Evolutionary conservation across 1,284 basidiomycete species (phyloP).

Genomic region (Marasmius sp.): DNA sequence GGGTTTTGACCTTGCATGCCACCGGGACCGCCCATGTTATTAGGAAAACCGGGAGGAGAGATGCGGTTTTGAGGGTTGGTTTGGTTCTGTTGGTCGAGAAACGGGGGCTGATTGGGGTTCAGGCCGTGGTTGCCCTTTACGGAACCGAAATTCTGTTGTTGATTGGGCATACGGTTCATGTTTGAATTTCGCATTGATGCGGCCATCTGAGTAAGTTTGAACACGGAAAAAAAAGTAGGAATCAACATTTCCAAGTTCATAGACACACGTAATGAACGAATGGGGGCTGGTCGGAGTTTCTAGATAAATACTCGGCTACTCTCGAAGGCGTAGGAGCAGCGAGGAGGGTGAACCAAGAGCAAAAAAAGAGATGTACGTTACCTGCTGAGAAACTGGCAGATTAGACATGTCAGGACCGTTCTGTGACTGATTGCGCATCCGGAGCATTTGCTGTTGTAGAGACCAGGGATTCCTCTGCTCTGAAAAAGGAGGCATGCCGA

Average conservation of each 20-base stretch:
- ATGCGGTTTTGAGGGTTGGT: conserved; percentile 35
- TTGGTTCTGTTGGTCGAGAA: conserved; percentile 42
- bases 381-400: conserved; percentile 42
- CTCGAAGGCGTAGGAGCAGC: background rate
- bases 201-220: conserved; percentile 37
- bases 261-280: conserved; percentile 15
- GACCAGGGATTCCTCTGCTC: conserved; percentile 53
- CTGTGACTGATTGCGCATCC: conserved; percentile 43
- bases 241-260: conserved; percentile 16
- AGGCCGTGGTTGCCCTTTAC: conserved; percentile 14
- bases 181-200: conserved; percentile 46
- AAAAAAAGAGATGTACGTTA: conserved; percentile 14
- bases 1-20: conserved; percentile 25
- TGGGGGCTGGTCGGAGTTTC: conserved; percentile 9
- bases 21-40: conserved; percentile 13
- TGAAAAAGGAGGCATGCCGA: conserved; percentile 39
- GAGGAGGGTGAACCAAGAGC: conserved; percentile 9
- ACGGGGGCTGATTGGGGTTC: conserved; percentile 32
- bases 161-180: conserved; percentile 35
- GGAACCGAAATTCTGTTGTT: conserved; percentile 45
- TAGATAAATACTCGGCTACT: background rate
- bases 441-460: conserved; percentile 46
- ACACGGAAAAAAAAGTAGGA: conserved; percentile 7
- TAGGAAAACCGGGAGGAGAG: conserved; percentile 40
- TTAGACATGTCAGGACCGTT: conserved; percentile 40